These are phyloP conservation scores for Toxicodendron radicans DNA, from an alignment of 345 rosid genomes.

Conservation along the genomic window DNA sequence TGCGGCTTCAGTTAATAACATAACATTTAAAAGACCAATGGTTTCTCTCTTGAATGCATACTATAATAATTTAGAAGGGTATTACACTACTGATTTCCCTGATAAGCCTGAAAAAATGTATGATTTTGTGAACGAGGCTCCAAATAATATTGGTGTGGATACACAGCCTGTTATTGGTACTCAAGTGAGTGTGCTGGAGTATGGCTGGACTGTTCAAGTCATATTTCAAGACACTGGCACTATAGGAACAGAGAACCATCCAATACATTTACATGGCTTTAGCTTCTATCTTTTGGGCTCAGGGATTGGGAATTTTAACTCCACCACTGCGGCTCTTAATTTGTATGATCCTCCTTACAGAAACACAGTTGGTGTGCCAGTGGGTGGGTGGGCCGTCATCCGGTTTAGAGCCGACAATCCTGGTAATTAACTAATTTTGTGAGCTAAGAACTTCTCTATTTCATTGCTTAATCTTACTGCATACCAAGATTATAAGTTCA, in stretches of 20 bases:
- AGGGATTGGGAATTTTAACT: constrained; percentile 18
- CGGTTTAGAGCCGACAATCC: neutral
- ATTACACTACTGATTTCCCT: constrained; percentile 20
- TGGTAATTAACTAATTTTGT: too few relatives aligned
- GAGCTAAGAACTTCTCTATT: too few relatives aligned
- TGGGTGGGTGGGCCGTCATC: neutral
- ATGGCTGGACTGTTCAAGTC: constrained; percentile 13
- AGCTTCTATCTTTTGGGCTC: constrained; percentile 19
- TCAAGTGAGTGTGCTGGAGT: constrained; percentile 5
- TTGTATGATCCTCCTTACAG: constrained; percentile 12
- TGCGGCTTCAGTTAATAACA: constrained; percentile 9
- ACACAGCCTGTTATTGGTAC: constrained; percentile 15
- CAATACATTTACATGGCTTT: constrained; percentile 19
- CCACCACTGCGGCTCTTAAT: neutral
- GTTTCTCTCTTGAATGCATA: constrained; percentile 5
- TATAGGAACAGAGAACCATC: constrained; percentile 16
- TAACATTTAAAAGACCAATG: neutral
- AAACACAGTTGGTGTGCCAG: constrained; percentile 22
- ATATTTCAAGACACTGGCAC: constrained; percentile 15
- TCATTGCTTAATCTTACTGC: too few relatives aligned
- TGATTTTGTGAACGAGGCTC: constrained; percentile 10
- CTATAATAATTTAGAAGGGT: constrained; percentile 8
- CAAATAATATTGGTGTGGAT: constrained; percentile 7
- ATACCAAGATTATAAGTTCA: too few relatives aligned
- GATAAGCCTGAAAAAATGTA: constrained; percentile 8